phyloP scores from a whole-genome alignment of 2,329 filamentous ascomycete genomes.

The Botrytis fabae region DNA sequence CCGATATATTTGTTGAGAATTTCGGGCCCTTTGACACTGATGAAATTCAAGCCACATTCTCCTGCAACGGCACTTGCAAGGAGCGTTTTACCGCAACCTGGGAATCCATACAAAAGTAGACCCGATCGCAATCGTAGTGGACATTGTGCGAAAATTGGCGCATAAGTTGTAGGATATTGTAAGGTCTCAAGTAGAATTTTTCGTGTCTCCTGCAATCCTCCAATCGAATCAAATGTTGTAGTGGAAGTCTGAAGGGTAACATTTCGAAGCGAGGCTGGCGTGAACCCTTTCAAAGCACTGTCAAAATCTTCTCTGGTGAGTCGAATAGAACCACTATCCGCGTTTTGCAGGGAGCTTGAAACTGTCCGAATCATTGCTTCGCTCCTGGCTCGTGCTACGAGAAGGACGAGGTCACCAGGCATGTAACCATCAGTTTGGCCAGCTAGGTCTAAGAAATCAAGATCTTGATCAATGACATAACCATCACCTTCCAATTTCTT shows the following conservation, averaged over 20 bases:
- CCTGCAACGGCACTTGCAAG: constrained; percentile 95
- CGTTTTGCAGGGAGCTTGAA: constrained; percentile 44
- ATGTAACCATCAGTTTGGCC: constrained; percentile 97
- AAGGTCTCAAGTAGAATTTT: constrained; percentile 92
- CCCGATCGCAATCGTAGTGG: constrained; percentile 92
- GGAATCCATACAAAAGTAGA: constrained; percentile 88
- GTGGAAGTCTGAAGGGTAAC: constrained; percentile 92
- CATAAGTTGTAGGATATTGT: constrained; percentile 96
- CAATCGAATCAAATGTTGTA: constrained; percentile 89
- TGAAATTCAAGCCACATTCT: constrained; percentile 97
- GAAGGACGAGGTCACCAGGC: constrained; percentile 86
- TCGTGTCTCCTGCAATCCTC: constrained; percentile 81
- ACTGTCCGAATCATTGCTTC: constrained; percentile 90
- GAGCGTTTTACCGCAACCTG: constrained; percentile 94
- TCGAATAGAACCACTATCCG: constrained; percentile 55
- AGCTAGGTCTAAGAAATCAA: constrained; percentile 91
- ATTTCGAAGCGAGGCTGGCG: constrained; percentile 89
- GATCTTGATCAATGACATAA: constrained; percentile 70
- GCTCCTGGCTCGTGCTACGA: constrained; percentile 84
- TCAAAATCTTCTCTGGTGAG: constrained; percentile 78
- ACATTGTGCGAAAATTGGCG: constrained; percentile 94
- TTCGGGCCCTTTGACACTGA: constrained; percentile 95
- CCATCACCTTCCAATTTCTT: constrained; percentile 49
- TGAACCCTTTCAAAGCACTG: constrained; percentile 85
- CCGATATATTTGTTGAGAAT: constrained; percentile 99